These are phyloP conservation scores for Vigna unguiculata DNA, from an alignment of 306 rosid species.

Conservation along the genomic window DNA sequence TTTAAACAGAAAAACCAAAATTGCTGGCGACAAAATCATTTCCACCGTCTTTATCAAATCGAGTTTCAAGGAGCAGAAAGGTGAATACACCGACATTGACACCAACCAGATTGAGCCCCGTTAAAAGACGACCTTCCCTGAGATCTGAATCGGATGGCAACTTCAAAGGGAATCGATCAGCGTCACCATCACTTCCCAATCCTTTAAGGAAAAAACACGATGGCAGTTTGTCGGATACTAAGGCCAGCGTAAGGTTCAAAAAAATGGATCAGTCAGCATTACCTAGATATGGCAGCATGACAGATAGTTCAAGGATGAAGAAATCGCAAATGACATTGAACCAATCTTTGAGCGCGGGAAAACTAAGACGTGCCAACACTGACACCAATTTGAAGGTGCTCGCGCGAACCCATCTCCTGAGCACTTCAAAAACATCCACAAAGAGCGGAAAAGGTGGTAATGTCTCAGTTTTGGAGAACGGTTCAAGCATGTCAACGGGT, in stretches of 20 bases:
- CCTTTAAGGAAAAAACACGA: slow-evolving; percentile 23
- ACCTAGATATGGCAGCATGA: not conserved
- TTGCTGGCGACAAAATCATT: slow-evolving; percentile 38
- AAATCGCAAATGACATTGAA: slow-evolving; percentile 12
- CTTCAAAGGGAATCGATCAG: slow-evolving; percentile 25
- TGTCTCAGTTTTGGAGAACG: slow-evolving; percentile 33
- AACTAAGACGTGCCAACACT: not conserved
- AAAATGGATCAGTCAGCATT: slow-evolving; percentile 31
- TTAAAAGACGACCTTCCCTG: too few species aligned
- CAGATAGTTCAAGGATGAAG: slow-evolving; percentile 20
- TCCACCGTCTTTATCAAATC: slow-evolving; percentile 47
- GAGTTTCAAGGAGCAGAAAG: slow-evolving; percentile 41
- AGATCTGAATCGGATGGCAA: too few species aligned
- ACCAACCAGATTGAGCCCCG: too few species aligned
- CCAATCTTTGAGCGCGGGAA: slow-evolving; percentile 30
- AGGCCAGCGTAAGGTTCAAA: slow-evolving; percentile 32
- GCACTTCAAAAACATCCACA: slow-evolving; percentile 26
- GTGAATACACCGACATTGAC: not conserved
- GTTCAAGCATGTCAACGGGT: slow-evolving; percentile 29
- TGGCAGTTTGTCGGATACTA: slow-evolving; percentile 8
- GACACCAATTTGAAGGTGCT: slow-evolving; percentile 26
- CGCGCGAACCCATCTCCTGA: slow-evolving; percentile 30
- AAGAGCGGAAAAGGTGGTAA: not conserved
- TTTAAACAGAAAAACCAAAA: slow-evolving; percentile 50
- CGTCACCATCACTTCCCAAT: not conserved